These are phyloP conservation scores for Candida sojae DNA, from an alignment of 1,139 yeast species.

Conservation along the genomic window DNA sequence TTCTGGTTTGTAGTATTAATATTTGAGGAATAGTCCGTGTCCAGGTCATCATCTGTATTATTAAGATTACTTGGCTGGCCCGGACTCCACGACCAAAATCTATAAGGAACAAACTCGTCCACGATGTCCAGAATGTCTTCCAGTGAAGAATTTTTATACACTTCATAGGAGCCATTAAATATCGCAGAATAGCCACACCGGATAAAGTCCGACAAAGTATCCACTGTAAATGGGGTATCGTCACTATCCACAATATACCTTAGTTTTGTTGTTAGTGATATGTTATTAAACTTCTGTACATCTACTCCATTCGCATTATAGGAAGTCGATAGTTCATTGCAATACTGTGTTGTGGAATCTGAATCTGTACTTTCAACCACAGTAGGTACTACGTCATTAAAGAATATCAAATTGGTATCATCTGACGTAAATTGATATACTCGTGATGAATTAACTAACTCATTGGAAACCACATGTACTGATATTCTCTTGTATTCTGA, in stretches of 20 bases:
- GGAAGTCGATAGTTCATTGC: slow-evolving; percentile 9
- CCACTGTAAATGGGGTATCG: slow-evolving; percentile 29
- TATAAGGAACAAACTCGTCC: slow-evolving; percentile 24
- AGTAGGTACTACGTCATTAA: slow-evolving; percentile 17
- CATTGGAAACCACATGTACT: slow-evolving; percentile 32
- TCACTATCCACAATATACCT: slow-evolving; percentile 38
- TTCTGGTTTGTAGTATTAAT: not conserved
- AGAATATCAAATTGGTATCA: slow-evolving; percentile 25
- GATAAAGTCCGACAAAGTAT: slow-evolving; percentile 35
- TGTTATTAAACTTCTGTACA: slow-evolving; percentile 15
- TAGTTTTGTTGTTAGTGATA: slow-evolving; percentile 32
- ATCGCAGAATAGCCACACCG: slow-evolving; percentile 65
- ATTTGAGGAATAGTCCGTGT: not conserved
- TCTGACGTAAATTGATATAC: slow-evolving; percentile 20
- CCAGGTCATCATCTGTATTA: not conserved
- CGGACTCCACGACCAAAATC: slow-evolving; percentile 73
- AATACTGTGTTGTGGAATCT: slow-evolving; percentile 5
- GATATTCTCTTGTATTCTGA: slow-evolving; percentile 41
- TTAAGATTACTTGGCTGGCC: slow-evolving; percentile 45
- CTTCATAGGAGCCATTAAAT: slow-evolving; percentile 39
- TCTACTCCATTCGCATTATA: slow-evolving; percentile 2
- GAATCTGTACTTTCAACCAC: slow-evolving; percentile 13
- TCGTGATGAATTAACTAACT: slow-evolving; percentile 20
- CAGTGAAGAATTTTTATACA: slow-evolving; percentile 9
- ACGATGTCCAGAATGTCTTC: slow-evolving; percentile 11